phyloP scores from a whole-genome alignment of 2,329 filamentous ascomycete species.

The Colletotrichum destructivum region DNA sequence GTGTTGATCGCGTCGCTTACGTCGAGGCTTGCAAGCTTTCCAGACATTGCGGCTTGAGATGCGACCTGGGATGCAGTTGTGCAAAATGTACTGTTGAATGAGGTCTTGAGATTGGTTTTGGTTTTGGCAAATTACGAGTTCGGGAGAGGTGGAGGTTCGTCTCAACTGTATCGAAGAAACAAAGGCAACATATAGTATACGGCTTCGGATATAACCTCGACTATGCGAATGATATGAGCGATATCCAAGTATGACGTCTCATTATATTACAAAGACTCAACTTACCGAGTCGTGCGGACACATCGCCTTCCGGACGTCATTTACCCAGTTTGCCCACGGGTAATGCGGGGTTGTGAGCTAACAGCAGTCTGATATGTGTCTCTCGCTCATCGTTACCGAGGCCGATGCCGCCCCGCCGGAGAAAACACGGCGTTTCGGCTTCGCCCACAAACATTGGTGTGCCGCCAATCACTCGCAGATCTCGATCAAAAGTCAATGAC shows the following conservation, averaged over 20 bases:
- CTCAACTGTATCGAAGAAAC: background rate
- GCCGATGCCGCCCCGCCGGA: slow-evolving; percentile 30
- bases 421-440: slow-evolving; percentile 41
- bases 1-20: slow-evolving; percentile 47
- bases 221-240: background rate
- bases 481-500: slow-evolving; percentile 11
- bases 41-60: slow-evolving; percentile 2
- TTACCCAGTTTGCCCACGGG: slow-evolving; percentile 9
- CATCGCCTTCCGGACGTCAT: slow-evolving; percentile 32
- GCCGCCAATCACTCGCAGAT: slow-evolving; percentile 1
- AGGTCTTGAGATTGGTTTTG: background rate
- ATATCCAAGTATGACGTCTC: background rate
- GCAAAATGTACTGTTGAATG: background rate
- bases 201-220: background rate
- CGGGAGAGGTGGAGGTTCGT: background rate
- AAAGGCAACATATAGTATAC: too few species aligned
- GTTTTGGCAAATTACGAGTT: background rate
- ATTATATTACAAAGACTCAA: slow-evolving; percentile 13
- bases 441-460: slow-evolving; percentile 1
- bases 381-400: slow-evolving; percentile 26
- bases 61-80: background rate
- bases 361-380: slow-evolving; percentile 20
- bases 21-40: slow-evolving; percentile 52
- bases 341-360: slow-evolving; percentile 40
- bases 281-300: slow-evolving; percentile 4